Percentiles rank a stretch among this genome's conserved stretches.
Conservation (phyloP, 2,329 filamentous ascomycete genomes). For the Scortechinia acanthostroma region DNA sequence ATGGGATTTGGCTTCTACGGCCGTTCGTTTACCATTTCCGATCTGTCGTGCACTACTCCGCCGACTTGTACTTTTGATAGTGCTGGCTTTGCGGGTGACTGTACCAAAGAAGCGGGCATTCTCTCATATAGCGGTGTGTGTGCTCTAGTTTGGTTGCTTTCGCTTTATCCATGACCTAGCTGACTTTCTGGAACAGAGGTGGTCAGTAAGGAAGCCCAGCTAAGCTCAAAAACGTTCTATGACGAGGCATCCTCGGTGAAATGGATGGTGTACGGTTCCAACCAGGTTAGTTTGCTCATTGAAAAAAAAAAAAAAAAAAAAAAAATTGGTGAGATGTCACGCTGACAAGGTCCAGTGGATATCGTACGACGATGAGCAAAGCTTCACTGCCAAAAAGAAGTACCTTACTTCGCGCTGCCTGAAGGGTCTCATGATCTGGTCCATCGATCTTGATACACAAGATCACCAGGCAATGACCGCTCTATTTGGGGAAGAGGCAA, state of each 20-base stretch:
- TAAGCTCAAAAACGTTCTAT: too few relatives aligned
- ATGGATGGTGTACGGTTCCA: too few relatives aligned
- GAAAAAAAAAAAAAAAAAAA: too few relatives aligned
- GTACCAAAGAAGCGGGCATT: not conserved
- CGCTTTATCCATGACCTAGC: too few relatives aligned
- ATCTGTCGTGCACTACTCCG: not conserved
- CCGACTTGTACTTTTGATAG: not conserved
- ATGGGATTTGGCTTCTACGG: not conserved
- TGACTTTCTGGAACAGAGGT: too few relatives aligned
- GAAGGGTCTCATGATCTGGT: constrained; percentile 14
- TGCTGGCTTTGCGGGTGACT: not conserved
- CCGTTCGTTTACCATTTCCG: not conserved
- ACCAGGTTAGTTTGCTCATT: too few relatives aligned
- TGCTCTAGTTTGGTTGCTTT: too few relatives aligned
- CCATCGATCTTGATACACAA: constrained; percentile 10
- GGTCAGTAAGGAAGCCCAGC: too few relatives aligned
- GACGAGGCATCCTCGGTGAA: too few relatives aligned
- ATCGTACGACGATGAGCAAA: constrained; percentile 21
- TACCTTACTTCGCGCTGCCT: constrained; percentile 16
- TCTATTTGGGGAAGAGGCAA: not conserved
- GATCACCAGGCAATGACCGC: not conserved
- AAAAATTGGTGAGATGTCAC: too few relatives aligned
- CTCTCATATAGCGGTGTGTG: not conserved
- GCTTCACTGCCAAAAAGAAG: constrained; percentile 16
- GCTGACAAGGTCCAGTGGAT: constrained; percentile 25